These are phyloP conservation scores for Neckera pumila DNA, from an alignment of 225 moss, liverwort and hornwort species.

Conservation along the genomic window DNA sequence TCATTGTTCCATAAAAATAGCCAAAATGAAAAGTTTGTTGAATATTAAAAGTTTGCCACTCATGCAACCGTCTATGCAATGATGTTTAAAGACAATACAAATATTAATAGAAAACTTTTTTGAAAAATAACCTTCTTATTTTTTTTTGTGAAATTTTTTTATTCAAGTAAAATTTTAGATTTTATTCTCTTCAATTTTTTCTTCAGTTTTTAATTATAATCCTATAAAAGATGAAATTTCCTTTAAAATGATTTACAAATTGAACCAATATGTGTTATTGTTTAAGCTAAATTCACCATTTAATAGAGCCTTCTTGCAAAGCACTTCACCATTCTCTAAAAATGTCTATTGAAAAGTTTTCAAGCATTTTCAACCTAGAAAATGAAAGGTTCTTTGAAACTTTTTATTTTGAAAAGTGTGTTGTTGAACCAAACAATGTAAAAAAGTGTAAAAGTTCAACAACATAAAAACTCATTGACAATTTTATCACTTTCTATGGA, in stretches of 20 bases:
- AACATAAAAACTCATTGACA: not conserved
- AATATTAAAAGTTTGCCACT: not conserved
- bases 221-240: no score
- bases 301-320: not conserved
- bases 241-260: not conserved
- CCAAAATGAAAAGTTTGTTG: not conserved
- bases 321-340: not conserved
- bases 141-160: not conserved
- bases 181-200: not conserved
- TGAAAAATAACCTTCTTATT: not conserved
- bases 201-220: no score
- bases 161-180: not conserved
- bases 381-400: not conserved
- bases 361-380: not conserved
- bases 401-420: not conserved
- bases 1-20: not conserved
- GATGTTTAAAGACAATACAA: not conserved
- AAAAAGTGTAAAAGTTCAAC: not conserved
- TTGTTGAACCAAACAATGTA: not conserved
- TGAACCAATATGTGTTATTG: not conserved
- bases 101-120: not conserved
- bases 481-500: not conserved
- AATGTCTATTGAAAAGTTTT: not conserved
- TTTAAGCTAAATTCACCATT: not conserved
- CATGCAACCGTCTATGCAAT: accelerated